Percentiles rank a stretch among this genome's conserved stretches.
Conservation (phyloP, 1,139 yeast species). For the Pichia sorboxylosa region DNA sequence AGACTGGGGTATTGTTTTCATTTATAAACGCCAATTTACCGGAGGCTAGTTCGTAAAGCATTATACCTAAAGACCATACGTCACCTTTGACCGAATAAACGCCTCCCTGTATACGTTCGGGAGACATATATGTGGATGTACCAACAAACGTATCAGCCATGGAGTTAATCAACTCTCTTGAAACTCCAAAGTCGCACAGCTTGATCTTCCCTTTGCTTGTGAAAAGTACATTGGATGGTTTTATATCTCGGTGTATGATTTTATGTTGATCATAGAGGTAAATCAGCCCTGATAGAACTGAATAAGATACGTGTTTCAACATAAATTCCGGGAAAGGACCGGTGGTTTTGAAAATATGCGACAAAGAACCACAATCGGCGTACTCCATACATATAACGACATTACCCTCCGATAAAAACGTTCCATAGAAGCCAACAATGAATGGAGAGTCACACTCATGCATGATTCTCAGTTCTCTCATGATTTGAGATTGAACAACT, state of each 20-base stretch:
- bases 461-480: conserved; percentile 78
- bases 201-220: conserved; percentile 73
- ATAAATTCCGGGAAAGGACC: conserved; percentile 58
- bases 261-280: conserved; percentile 73
- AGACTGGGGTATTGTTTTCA: conserved; percentile 32
- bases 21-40: conserved; percentile 59
- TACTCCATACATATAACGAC: conserved; percentile 91
- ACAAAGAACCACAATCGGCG: conserved; percentile 89
- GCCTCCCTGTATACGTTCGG: conserved; percentile 92
- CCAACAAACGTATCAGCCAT: conserved; percentile 97
- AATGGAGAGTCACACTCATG: conserved; percentile 80
- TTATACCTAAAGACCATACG: conserved; percentile 91
- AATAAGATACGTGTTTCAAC: conserved; percentile 61
- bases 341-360: conserved; percentile 47
- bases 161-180: conserved; percentile 81
- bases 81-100: conserved; percentile 88
- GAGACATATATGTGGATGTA: conserved; percentile 95
- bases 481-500: conserved; percentile 71
- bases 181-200: conserved; percentile 89
- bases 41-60: conserved; percentile 77
- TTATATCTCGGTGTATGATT: conserved; percentile 86
- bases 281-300: conserved; percentile 70
- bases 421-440: conserved; percentile 85
- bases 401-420: conserved; percentile 56
- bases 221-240: conserved; percentile 77